Percentiles rank a stretch among this genome's conserved stretches.
Evolutionary conservation across 164 flowering plant genomes (phyloP).

Genomic region (Sedum album): DNA sequence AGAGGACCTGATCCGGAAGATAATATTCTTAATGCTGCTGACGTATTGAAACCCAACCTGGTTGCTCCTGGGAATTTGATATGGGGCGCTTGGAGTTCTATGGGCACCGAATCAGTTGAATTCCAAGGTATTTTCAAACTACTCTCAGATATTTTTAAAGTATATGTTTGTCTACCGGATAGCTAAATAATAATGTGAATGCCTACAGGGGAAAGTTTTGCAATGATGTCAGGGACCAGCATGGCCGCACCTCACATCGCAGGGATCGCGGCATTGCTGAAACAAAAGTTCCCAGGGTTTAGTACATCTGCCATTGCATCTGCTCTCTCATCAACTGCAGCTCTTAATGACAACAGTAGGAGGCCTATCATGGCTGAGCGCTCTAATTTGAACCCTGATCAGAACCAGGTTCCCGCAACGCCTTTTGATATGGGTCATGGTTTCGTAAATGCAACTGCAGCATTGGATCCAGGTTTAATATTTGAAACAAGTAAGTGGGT

Average conservation of each 20-base stretch:
- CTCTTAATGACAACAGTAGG: constrained; percentile 52
- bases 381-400: constrained; percentile 75
- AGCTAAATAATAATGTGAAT: neutral
- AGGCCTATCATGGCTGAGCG: constrained; percentile 95
- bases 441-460: constrained; percentile 85
- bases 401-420: constrained; percentile 82
- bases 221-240: constrained; percentile 99
- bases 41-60: constrained; percentile 84
- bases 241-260: constrained; percentile 99
- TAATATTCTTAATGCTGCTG: constrained; percentile 61
- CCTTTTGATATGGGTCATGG: constrained; percentile 99
- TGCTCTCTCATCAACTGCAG: constrained; percentile 93
- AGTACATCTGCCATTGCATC: constrained; percentile 90
- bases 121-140: constrained; percentile 53
- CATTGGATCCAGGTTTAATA: constrained; percentile 81
- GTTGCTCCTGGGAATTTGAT: constrained; percentile 90
- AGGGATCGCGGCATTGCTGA: constrained; percentile 86
- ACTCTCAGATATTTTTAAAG: neutral
- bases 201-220: constrained; percentile 73
- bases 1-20: constrained; percentile 99
- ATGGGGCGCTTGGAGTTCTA: constrained; percentile 98
- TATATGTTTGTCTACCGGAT: neutral
- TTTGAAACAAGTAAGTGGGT: constrained; percentile 52
- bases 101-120: constrained; percentile 74
- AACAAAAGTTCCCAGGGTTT: constrained; percentile 68